phyloP scores from a whole-genome alignment of 75 land plant genomes.

The Pinus tabuliformis region DNA sequence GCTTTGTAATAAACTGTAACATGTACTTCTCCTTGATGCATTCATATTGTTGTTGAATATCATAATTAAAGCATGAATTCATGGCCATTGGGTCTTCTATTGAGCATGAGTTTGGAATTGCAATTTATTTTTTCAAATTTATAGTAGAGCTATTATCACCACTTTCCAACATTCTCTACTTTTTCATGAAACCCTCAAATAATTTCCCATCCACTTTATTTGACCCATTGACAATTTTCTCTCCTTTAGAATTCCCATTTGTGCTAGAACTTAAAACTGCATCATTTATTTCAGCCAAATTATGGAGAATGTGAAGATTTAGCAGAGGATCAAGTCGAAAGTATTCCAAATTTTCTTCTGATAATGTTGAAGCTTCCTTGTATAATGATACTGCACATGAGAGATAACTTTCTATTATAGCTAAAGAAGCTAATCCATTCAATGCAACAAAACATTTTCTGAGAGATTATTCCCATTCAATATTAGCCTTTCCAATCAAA shows the following conservation, averaged over 20 bases:
- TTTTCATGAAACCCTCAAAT: neutral
- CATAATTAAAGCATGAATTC: neutral
- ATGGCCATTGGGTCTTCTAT: neutral
- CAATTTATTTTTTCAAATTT: neutral
- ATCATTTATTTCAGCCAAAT: slow-evolving; percentile 64
- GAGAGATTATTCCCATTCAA: slow-evolving; percentile 94
- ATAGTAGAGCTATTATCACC: neutral
- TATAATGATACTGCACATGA: slow-evolving; percentile 65
- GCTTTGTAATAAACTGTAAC: slow-evolving; percentile 58
- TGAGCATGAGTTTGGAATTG: neutral
- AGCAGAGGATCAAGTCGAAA: slow-evolving; percentile 87
- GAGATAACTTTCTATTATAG: slow-evolving; percentile 58
- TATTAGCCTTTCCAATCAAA: slow-evolving; percentile 76
- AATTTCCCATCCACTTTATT: neutral
- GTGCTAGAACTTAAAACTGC: neutral
- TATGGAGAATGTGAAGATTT: slow-evolving; percentile 85
- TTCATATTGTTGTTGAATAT: slow-evolving; percentile 36
- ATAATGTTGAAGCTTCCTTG: slow-evolving; percentile 67
- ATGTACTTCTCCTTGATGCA: slow-evolving; percentile 68
- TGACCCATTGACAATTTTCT: neutral
- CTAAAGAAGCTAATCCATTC: slow-evolving; percentile 91
- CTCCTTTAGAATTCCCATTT: neutral
- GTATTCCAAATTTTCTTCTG: slow-evolving; percentile 68
- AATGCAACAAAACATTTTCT: slow-evolving; percentile 70
- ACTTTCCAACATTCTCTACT: neutral